Percentiles rank a stretch among this genome's conserved stretches.
Evolutionary conservation across 2,329 filamentous ascomycete genomes (phyloP).

Genomic region (Coleophoma crateriformis): DNA sequence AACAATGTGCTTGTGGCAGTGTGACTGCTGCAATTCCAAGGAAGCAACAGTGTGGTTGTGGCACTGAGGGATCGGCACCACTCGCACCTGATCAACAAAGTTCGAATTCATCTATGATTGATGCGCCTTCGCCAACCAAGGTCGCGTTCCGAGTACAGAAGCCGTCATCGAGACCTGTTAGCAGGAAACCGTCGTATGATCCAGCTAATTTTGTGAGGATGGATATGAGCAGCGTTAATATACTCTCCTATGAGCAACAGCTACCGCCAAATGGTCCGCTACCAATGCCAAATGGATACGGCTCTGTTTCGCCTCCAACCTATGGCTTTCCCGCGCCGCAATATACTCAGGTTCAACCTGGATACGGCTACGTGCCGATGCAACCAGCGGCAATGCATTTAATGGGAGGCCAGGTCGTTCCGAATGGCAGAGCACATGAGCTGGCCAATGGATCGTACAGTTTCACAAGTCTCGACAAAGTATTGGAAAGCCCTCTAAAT

Average conservation of each 20-base stretch:
- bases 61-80: constrained; percentile 16
- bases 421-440: constrained; percentile 9
- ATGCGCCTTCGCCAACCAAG: constrained; percentile 31
- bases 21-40: constrained; percentile 61
- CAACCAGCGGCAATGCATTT: constrained; percentile 12
- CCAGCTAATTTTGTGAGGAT: constrained; percentile 43
- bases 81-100: constrained; percentile 8
- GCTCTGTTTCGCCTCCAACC: constrained; percentile 7
- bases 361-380: constrained; percentile 13
- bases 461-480: constrained; percentile 11
- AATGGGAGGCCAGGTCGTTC: neutral
- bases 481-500: constrained; percentile 17
- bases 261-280: constrained; percentile 16
- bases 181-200: constrained; percentile 44
- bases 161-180: constrained; percentile 13
- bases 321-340: constrained; percentile 16
- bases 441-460: constrained; percentile 12
- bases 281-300: constrained; percentile 16
- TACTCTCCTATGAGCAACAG: constrained; percentile 30
- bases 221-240: constrained; percentile 46
- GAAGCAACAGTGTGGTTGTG: constrained; percentile 51
- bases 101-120: constrained; percentile 24
- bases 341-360: constrained; percentile 16
- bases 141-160: constrained; percentile 23
- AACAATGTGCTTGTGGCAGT: constrained; percentile 51